Conservation (phyloP, 164 flowering plant genomes). For the Umbellularia californica region DNA sequence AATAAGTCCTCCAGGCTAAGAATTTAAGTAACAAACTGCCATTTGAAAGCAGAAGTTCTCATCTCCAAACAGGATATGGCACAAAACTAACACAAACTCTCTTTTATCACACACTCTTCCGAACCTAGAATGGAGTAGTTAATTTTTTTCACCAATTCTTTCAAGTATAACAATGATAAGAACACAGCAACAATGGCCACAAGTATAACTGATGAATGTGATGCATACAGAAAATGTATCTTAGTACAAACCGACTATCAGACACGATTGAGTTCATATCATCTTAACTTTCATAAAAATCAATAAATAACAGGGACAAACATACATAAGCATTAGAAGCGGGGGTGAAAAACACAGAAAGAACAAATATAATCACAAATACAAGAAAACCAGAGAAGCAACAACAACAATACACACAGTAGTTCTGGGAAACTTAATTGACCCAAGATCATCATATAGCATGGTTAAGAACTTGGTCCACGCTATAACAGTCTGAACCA, state of each 20-base stretch:
- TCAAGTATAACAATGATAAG: neutral
- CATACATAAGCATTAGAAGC: too few relatives aligned
- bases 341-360: too few relatives aligned
- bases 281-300: too few relatives aligned
- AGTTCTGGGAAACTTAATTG: too few relatives aligned
- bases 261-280: neutral
- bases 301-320: too few relatives aligned
- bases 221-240: neutral
- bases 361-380: neutral
- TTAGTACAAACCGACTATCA: neutral
- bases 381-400: too few relatives aligned
- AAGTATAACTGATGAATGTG: neutral
- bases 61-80: neutral
- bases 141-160: too few relatives aligned
- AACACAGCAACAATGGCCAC: neutral
- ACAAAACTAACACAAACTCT: neutral
- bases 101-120: neutral
- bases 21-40: neutral
- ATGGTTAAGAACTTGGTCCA: neutral
- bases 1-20: too few relatives aligned
- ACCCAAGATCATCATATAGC: neutral
- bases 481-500: neutral
- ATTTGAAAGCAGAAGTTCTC: neutral
- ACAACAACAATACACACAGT: neutral
- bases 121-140: neutral